Evolutionary conservation across 345 rosid genomes (phyloP).

Genomic region (Draba incana): DNA sequence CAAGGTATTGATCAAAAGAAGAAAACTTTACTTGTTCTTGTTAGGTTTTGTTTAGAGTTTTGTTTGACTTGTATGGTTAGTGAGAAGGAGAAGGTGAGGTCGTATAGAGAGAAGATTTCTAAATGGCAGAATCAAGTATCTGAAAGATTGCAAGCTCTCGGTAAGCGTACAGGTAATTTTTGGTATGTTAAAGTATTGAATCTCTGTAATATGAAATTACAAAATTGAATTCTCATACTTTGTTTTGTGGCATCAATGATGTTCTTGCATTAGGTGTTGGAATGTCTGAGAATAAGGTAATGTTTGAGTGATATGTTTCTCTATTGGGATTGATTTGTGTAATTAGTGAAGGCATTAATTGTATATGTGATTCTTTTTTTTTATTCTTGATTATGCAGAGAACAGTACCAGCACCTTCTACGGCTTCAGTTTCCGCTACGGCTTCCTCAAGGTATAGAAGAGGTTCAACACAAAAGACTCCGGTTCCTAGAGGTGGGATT

Average conservation of each 20-base stretch:
- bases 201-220: too few relatives aligned
- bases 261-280: slow-evolving; percentile 53
- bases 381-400: slow-evolving; percentile 52
- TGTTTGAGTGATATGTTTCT: slow-evolving; percentile 14
- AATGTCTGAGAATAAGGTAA: slow-evolving; percentile 68
- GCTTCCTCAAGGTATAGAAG: slow-evolving; percentile 48
- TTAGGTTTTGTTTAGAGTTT: slow-evolving; percentile 1
- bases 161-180: slow-evolving; percentile 61
- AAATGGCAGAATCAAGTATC: slow-evolving; percentile 91
- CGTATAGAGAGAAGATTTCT: slow-evolving; percentile 80
- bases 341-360: background rate
- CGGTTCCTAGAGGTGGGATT: slow-evolving; percentile 46
- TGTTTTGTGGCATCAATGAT: slow-evolving; percentile 23
- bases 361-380: background rate
- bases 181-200: too few relatives aligned
- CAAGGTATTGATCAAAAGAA: slow-evolving; percentile 44
- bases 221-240: too few relatives aligned
- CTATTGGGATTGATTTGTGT: slow-evolving; percentile 1
- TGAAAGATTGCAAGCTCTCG: slow-evolving; percentile 73
- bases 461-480: slow-evolving; percentile 42
- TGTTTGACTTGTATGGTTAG: slow-evolving; percentile 42
- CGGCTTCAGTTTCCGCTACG: slow-evolving; percentile 57
- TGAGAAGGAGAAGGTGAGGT: slow-evolving; percentile 81
- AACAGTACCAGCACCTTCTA: slow-evolving; percentile 48
- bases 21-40: background rate